These are phyloP conservation scores for Carpinus viminea DNA, from an alignment of 306 rosid genomes.

Conservation along the genomic window DNA sequence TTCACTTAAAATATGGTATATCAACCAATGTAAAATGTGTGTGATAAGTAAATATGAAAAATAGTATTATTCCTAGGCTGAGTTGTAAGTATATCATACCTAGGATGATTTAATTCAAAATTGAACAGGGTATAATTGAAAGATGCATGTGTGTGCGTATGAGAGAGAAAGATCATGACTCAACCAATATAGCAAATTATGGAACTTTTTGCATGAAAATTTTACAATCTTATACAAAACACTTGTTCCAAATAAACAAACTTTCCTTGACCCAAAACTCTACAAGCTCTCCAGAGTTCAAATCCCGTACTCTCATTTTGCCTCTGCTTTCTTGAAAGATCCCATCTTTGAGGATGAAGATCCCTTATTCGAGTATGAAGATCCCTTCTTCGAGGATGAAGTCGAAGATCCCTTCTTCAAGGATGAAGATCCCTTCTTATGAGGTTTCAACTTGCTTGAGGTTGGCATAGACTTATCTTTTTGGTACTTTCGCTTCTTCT, in stretches of 20 bases:
- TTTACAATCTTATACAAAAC: not conserved
- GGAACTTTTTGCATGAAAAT: conserved; percentile 1
- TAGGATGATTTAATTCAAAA: no score
- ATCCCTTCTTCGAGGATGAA: not conserved
- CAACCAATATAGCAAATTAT: not conserved
- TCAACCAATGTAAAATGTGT: not conserved
- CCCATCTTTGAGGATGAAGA: conserved; percentile 22
- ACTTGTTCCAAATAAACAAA: not conserved
- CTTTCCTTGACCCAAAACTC: not conserved
- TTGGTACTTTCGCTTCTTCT: conserved; percentile 49
- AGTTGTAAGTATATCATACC: no score
- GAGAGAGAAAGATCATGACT: not conserved
- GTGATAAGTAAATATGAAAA: no score
- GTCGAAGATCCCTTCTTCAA: conserved; percentile 34
- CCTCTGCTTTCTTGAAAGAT: conserved; percentile 50
- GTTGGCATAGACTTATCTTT: conserved; percentile 43
- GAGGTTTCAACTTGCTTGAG: conserved; percentile 62
- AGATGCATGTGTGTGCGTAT: not conserved
- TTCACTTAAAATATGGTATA: no score
- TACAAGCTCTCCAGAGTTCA: conserved; percentile 12
- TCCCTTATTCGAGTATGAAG: not conserved
- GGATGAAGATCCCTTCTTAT: conserved; percentile 33
- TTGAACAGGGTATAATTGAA: not conserved
- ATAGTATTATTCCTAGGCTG: no score
- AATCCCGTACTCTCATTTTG: conserved; percentile 44